Conservation (phyloP, 1,284 basidiomycete genomes). For the Cronartium quercuum region DNA sequence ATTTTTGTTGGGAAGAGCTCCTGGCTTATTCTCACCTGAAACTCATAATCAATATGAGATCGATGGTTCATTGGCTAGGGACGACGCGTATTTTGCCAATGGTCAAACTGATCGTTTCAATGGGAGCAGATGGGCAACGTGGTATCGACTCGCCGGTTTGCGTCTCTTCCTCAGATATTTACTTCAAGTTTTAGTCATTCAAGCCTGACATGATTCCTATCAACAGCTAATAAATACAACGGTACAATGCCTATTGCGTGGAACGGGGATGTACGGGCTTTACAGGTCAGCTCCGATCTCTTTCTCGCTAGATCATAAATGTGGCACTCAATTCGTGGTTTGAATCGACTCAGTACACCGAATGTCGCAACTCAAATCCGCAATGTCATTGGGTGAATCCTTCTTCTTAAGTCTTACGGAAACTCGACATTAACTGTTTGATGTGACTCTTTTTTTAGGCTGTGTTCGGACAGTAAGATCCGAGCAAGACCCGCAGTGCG, state of each 20-base stretch:
- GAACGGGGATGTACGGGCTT: not conserved
- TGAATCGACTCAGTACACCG: not conserved
- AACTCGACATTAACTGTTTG: not conserved
- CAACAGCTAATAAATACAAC: not conserved
- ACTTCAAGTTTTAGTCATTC: not conserved
- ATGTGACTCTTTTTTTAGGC: not conserved
- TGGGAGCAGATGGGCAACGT: not conserved
- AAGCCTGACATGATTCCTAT: not conserved
- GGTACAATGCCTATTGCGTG: slow-evolving; percentile 2
- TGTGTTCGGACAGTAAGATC: not conserved
- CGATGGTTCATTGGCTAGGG: not conserved
- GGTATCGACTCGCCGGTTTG: not conserved
- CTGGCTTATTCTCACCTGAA: not conserved
- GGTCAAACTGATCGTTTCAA: not conserved
- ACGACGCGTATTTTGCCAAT: not conserved
- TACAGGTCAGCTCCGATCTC: not conserved
- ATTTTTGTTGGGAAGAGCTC: not conserved
- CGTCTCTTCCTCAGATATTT: not conserved
- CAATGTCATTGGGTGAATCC: not conserved
- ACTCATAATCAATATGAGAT: not conserved
- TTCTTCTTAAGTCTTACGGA: not conserved
- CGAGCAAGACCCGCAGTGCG: not conserved
- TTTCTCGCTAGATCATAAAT: not conserved
- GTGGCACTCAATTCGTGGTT: not conserved
- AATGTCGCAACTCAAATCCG: not conserved